Conservation (phyloP, 208 protist genomes). For the Leptomonas pyrrhocoris region DNA sequence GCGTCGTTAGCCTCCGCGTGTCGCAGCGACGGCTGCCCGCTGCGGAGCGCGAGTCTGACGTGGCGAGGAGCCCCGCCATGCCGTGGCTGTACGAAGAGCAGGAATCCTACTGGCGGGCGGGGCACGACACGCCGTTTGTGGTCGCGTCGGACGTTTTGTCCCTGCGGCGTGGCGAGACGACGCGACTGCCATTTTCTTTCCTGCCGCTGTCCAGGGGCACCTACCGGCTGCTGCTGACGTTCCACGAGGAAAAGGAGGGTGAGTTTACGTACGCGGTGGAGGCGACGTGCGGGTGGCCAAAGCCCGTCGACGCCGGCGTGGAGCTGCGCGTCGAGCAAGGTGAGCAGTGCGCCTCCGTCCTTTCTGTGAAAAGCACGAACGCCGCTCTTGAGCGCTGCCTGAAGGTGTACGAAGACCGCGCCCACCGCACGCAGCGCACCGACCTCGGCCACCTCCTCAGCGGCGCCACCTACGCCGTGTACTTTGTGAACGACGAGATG, state of each 20-base stretch:
- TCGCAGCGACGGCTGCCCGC: slow-evolving; percentile 52
- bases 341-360: slow-evolving; percentile 43
- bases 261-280: slow-evolving; percentile 90
- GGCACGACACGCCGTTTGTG: slow-evolving; percentile 58
- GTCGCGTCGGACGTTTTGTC: slow-evolving; percentile 71
- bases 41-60: background rate
- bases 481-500: slow-evolving; percentile 73
- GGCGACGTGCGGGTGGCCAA: slow-evolving; percentile 63
- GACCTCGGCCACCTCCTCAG: slow-evolving; percentile 25
- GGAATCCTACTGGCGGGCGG: slow-evolving; percentile 23
- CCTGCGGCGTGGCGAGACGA: slow-evolving; percentile 65
- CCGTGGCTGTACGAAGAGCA: slow-evolving; percentile 26
- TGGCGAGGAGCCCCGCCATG: background rate
- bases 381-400: slow-evolving; percentile 68
- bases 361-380: slow-evolving; percentile 63
- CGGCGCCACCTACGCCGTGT: slow-evolving; percentile 49
- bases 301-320: slow-evolving; percentile 45
- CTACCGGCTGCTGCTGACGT: slow-evolving; percentile 78
- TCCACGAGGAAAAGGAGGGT: slow-evolving; percentile 87
- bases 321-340: slow-evolving; percentile 75
- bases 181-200: slow-evolving; percentile 80
- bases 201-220: slow-evolving; percentile 77
- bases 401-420: slow-evolving; percentile 73
- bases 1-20: slow-evolving; percentile 76
- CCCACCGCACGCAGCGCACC: slow-evolving; percentile 33